Base-by-base conservation (phyloP, 495 filamentous ascomycete species). In the Amniculicola lignicola region DNA sequence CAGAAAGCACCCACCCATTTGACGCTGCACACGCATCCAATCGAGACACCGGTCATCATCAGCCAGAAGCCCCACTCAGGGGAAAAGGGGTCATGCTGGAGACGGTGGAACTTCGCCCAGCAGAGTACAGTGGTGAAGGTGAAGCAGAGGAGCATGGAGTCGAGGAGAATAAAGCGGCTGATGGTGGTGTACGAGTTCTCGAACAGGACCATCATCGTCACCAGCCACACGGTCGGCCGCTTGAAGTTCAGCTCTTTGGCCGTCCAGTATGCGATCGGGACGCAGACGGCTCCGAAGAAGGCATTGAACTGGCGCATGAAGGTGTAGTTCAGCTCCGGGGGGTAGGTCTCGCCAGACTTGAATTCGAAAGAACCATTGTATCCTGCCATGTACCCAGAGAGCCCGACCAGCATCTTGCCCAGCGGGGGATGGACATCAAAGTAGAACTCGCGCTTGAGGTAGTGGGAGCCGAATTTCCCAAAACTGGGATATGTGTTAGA, bases 351-450 rank as follows among this genome's bases (percentile, higher is more conserved):
- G 63, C 93, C 93, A 21, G 92, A 96, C 70, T 98, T 98, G 82
- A 98, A 98, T 71, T 97, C 94, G 74, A 98, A 98, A 0, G 94
- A 95, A 28, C 93, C 93, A 80, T 98, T 98, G 77, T 98, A 98
- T 45, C 92, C 92, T 29, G 93, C 93, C 49, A 98, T 76, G 64
- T 90, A 92, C 63, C 93, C 93, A 11, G 93, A 97, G 49, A 98
- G 79, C 39, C 93, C 93, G 57, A 98, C 94, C 21, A 98, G 81
- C 81, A 98, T 96, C 77, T 98, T 98, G 65, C 93, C 93, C 39
- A 97, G 81, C 39, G 93, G 93, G 47, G 93, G 93, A 70, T 98
- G 88, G 28, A 97, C 93, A 79, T 98, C 93, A 74, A 98, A 98
- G 81, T 97, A 98, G 77, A 97, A 94, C 73, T 97, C 94, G 64